phyloP scores from a whole-genome alignment of 768 basidiomycete species.

The Serendipita vermifera region DNA sequence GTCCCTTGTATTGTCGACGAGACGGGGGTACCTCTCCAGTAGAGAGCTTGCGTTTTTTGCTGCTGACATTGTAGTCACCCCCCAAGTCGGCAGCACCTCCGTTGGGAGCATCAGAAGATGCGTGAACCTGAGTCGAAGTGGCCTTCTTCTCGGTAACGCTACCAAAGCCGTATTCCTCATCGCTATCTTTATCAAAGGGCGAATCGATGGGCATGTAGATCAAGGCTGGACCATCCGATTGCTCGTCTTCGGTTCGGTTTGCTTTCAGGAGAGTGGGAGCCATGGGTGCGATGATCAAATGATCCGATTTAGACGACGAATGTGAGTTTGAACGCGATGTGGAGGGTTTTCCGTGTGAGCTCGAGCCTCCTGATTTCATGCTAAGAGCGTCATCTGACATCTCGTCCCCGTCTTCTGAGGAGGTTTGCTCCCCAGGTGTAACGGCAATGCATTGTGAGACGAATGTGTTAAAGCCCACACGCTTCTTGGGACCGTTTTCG shows the following conservation, averaged over 20 bases:
- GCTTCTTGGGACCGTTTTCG: slow-evolving; percentile 41
- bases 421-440: slow-evolving; percentile 48
- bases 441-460: slow-evolving; percentile 93
- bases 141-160: neutral
- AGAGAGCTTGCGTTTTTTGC: slow-evolving; percentile 4
- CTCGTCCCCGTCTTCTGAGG: slow-evolving; percentile 24
- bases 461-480: slow-evolving; percentile 96
- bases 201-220: neutral
- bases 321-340: slow-evolving; percentile 13
- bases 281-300: slow-evolving; percentile 58
- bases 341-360: slow-evolving; percentile 14
- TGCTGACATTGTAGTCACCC: neutral
- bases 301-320: slow-evolving; percentile 25
- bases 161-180: neutral
- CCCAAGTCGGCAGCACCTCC: neutral
- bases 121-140: neutral
- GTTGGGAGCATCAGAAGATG: neutral
- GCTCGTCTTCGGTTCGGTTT: neutral
- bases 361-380: slow-evolving; percentile 24
- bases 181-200: slow-evolving; percentile 1
- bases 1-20: neutral
- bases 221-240: neutral
- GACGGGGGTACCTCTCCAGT: neutral
- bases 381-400: slow-evolving; percentile 51
- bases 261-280: slow-evolving; percentile 72